phyloP scores from a whole-genome alignment of 169 alveolate genomes.

The Plasmodium falciparum region DNA sequence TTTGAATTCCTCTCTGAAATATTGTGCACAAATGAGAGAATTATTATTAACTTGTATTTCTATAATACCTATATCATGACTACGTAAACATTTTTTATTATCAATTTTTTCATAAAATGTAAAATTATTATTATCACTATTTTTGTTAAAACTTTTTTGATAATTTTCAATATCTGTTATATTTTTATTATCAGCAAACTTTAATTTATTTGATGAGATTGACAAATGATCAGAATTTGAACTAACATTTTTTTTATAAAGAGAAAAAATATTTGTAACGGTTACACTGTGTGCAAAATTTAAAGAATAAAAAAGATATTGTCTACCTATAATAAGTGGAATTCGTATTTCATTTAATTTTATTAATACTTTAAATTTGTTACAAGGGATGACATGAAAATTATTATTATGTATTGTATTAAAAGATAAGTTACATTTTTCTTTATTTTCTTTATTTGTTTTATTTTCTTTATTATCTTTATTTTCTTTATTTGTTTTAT shows the following conservation, averaged over 20 bases:
- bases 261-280: constrained; percentile 35
- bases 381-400: constrained; percentile 21
- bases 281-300: constrained; percentile 68
- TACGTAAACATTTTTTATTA: constrained; percentile 59
- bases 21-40: constrained; percentile 34
- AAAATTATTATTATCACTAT: constrained; percentile 21
- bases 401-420: not conserved
- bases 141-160: constrained; percentile 4
- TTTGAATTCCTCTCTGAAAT: constrained; percentile 36
- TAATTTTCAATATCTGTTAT: constrained; percentile 19
- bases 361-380: constrained; percentile 57
- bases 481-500: not conserved
- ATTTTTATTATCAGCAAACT: constrained; percentile 2
- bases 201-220: constrained; percentile 11
- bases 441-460: not conserved
- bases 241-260: constrained; percentile 46
- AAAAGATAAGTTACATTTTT: not conserved
- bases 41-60: constrained; percentile 62
- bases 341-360: constrained; percentile 62
- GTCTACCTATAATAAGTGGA: constrained; percentile 68
- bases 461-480: not conserved
- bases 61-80: constrained; percentile 56
- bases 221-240: not conserved
- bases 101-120: constrained; percentile 43
- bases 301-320: constrained; percentile 54